These are phyloP conservation scores for Cryptococcus sp. DNA, from an alignment of 1,284 basidiomycete species.

Conservation along the genomic window DNA sequence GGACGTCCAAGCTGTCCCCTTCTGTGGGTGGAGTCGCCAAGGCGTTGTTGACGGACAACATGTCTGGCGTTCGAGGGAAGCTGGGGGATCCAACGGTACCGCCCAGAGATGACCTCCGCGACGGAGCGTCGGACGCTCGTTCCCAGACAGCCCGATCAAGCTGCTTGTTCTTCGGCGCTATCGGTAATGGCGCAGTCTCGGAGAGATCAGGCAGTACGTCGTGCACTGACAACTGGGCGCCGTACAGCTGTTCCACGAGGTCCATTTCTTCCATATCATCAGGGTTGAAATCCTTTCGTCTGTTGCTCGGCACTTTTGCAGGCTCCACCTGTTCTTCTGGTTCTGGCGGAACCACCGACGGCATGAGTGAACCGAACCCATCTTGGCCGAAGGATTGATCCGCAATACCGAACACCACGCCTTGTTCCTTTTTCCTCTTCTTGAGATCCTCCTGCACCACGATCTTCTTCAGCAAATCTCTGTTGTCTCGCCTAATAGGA, in stretches of 20 bases:
- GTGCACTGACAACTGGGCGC: slow-evolving; percentile 69
- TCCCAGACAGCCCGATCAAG: slow-evolving; percentile 79
- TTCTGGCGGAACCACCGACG: slow-evolving; percentile 14
- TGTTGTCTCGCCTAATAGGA: slow-evolving; percentile 78
- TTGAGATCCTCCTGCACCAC: slow-evolving; percentile 67
- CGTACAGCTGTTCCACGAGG: slow-evolving; percentile 89
- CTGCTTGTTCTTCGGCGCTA: slow-evolving; percentile 82
- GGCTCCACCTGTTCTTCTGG: neutral
- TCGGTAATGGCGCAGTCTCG: slow-evolving; percentile 75
- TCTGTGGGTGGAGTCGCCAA: slow-evolving; percentile 3
- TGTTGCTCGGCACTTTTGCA: neutral
- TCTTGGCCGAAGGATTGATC: slow-evolving; percentile 11
- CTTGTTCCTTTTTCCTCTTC: slow-evolving; percentile 42
- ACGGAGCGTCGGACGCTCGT: slow-evolving; percentile 24
- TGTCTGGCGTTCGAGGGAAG: slow-evolving; percentile 14
- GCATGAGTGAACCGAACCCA: slow-evolving; percentile 32
- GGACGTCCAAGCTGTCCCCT: slow-evolving; percentile 5
- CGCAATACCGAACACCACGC: neutral
- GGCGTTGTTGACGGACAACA: slow-evolving; percentile 8
- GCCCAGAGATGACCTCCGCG: slow-evolving; percentile 27
- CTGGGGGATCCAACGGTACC: slow-evolving; percentile 9
- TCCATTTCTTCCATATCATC: slow-evolving; percentile 83
- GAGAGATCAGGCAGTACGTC: slow-evolving; percentile 71
- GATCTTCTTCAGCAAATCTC: slow-evolving; percentile 80
- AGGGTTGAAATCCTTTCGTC: slow-evolving; percentile 21